Evolutionary conservation across 139 green algal species (phyloP).

Genomic region (Chlorella sp.): DNA sequence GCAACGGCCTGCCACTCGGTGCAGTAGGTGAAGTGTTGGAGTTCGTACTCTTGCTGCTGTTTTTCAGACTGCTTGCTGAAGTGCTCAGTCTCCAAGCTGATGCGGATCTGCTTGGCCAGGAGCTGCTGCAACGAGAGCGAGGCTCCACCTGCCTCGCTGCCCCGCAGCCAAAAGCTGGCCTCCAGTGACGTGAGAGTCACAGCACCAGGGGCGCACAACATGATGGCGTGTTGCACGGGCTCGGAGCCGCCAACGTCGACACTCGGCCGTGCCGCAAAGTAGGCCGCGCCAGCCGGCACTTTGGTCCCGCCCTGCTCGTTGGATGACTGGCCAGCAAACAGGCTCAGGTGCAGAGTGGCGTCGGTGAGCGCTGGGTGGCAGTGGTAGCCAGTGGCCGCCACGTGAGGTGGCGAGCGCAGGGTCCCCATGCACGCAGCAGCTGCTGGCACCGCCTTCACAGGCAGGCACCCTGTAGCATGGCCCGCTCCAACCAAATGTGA

Average conservation of each 20-base stretch:
- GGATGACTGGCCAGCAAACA: neutral
- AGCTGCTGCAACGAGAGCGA: neutral
- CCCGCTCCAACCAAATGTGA: neutral
- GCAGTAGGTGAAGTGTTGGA: conserved; percentile 11
- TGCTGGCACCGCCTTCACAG: neutral
- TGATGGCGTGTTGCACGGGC: no score
- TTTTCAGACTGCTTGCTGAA: no score
- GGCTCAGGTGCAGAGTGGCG: conserved; percentile 33
- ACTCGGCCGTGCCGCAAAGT: no score
- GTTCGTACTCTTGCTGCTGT: no score
- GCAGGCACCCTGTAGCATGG: neutral
- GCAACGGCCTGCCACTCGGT: conserved; percentile 17
- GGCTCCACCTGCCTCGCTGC: neutral
- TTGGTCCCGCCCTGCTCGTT: neutral
- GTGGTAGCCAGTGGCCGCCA: neutral
- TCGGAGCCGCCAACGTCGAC: no score
- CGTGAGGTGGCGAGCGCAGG: neutral
- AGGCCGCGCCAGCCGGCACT: conserved; percentile 5
- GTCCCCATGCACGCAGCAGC: neutral
- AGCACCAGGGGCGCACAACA: no score
- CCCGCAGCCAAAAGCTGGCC: no score
- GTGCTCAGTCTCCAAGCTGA: no score
- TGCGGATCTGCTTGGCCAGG: neutral
- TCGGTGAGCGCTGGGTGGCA: conserved; percentile 25
- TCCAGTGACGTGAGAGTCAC: no score